Evolutionary conservation across 805 yeast genomes (phyloP).

Genomic region (Ascoidea asiatica): DNA sequence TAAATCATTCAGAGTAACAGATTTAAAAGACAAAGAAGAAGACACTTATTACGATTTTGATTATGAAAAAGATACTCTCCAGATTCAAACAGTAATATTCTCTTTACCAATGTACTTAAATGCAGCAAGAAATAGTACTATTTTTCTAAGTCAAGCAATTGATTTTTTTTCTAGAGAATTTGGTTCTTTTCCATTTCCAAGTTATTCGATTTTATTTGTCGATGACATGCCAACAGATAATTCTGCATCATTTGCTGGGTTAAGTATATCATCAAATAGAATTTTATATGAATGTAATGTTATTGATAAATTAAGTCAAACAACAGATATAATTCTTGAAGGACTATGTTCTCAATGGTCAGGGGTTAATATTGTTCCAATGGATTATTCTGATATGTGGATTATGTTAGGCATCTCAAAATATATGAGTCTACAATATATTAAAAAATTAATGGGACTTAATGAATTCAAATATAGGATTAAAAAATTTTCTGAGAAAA

Average conservation of each 20-base stretch:
- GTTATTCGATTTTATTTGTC: slow-evolving; percentile 68
- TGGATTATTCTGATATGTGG: slow-evolving; percentile 74
- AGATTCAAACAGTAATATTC: slow-evolving; percentile 48
- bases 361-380: slow-evolving; percentile 81
- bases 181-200: slow-evolving; percentile 85
- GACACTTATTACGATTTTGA: slow-evolving; percentile 21
- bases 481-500: slow-evolving; percentile 46
- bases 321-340: slow-evolving; percentile 54
- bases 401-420: slow-evolving; percentile 74
- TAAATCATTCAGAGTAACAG: slow-evolving; percentile 30
- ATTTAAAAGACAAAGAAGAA: slow-evolving; percentile 22
- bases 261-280: slow-evolving; percentile 45
- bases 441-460: slow-evolving; percentile 60
- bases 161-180: slow-evolving; percentile 78
- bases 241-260: slow-evolving; percentile 59
- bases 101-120: slow-evolving; percentile 44
- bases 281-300: slow-evolving; percentile 58
- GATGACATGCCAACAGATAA: slow-evolving; percentile 31
- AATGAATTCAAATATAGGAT: slow-evolving; percentile 71
- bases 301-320: slow-evolving; percentile 65
- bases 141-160: slow-evolving; percentile 64
- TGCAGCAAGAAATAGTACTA: slow-evolving; percentile 55
- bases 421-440: slow-evolving; percentile 67
- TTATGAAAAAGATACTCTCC: slow-evolving; percentile 24
- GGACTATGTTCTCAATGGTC: slow-evolving; percentile 85